These are phyloP conservation scores for Chrysoporthe deuterocubensis DNA, from an alignment of 2,329 filamentous ascomycete species.

Conservation along the genomic window DNA sequence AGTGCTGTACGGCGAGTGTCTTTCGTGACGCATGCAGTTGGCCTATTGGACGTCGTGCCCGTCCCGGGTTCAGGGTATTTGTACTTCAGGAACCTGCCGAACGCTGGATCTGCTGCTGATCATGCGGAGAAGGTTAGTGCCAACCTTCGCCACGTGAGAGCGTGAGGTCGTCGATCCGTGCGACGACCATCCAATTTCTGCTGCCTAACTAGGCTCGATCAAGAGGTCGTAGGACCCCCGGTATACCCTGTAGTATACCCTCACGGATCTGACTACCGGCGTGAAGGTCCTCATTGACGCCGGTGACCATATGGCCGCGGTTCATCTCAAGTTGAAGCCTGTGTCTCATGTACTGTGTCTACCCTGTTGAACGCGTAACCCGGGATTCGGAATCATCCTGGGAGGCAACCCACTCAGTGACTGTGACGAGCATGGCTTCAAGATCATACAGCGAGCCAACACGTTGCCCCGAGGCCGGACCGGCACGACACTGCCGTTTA, in stretches of 20 bases:
- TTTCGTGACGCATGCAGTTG: neutral
- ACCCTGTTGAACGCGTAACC: neutral
- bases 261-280: neutral
- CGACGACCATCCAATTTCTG: neutral
- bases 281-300: too few relatives aligned
- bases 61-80: neutral
- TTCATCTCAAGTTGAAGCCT: neutral
- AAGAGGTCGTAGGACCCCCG: neutral
- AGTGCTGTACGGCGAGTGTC: neutral
- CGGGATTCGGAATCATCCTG: slow-evolving; percentile 2
- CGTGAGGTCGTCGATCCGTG: neutral
- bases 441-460: neutral
- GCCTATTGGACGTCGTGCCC: neutral
- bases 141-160: neutral
- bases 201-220: neutral
- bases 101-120: neutral
- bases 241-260: neutral
- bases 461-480: neutral
- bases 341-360: neutral
- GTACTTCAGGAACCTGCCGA: neutral
- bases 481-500: neutral
- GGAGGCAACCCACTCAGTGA: neutral
- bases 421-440: neutral
- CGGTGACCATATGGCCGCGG: neutral
- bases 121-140: slow-evolving; percentile 8